Base-by-base conservation (phyloP, 345 rosid species). In the Populus davidiana region DNA sequence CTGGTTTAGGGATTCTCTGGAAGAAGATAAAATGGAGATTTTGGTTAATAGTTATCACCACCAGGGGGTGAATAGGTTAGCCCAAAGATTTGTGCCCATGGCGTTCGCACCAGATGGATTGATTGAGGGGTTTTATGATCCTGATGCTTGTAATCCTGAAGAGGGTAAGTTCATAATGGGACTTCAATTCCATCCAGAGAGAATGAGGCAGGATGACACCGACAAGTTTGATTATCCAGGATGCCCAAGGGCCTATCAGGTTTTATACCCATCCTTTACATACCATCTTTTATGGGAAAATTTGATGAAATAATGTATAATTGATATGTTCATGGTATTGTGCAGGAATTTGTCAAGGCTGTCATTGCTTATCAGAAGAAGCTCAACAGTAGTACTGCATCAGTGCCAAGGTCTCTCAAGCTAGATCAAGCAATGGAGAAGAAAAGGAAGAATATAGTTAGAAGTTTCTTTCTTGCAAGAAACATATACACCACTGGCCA, bases 21-120 rank as follows among this genome's bases (percentile, higher is more conserved):
- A 86, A 43, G 88, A 71, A 41, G 87, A 74, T 36, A 85, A 76
- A 71, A 86, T 86, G 92, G 91, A 91, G 80, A 90, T 94, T 63
- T 50, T n/a, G 81, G 98, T 94, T 44, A 94, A 92, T 61, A 92
- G 98, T 77, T 93, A 93, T 83, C 98, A 94, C 52, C 98, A 94
- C 76, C 97, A 94, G 84, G 96, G 98, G 14, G 94, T 94, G 31
- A 94, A 90, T 84, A 89, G 82, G 78, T 83, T 91, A 77, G 94
- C 93, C 0, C 86, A 84, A 36, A 84, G 97, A 69, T 92, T 94
- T 12, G 88, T 90, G 50, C 93, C 97, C 0, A 92, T 90, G 96
- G 96, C n/a, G n/a, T n/a, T n/a, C n/a, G n/a, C n/a, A n/a, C n/a
- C n/a, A n/a, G n/a, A n/a, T n/a, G n/a, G n/a, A n/a, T n/a, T n/a